These are phyloP conservation scores for Cladobotryum mycophilum DNA, from an alignment of 2,329 filamentous ascomycete species.

Conservation along the genomic window DNA sequence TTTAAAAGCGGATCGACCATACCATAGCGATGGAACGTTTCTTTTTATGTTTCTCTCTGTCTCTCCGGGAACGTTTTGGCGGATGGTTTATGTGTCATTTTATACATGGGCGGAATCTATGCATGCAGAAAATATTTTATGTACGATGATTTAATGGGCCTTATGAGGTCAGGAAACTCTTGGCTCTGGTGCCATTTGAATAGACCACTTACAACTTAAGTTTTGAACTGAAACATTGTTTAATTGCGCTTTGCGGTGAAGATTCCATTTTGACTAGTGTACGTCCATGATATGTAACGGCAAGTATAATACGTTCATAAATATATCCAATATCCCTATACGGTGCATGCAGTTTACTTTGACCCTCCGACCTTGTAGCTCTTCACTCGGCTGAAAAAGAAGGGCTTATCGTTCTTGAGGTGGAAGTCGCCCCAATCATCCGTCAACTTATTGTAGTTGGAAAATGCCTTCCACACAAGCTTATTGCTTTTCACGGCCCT, in stretches of 20 bases:
- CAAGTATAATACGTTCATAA: not conserved
- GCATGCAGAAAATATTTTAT: not conserved
- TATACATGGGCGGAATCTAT: not conserved
- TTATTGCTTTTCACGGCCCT: conserved; percentile 73
- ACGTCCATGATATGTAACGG: too few relatives aligned
- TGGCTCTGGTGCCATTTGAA: not conserved
- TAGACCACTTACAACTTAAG: too few relatives aligned
- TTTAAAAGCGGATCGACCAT: too few relatives aligned
- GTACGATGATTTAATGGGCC: not conserved
- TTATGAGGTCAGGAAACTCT: not conserved
- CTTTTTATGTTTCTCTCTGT: not conserved
- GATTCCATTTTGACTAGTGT: too few relatives aligned
- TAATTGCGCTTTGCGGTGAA: too few relatives aligned
- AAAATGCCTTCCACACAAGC: conserved; percentile 80
- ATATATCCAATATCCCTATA: not conserved
- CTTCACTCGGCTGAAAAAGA: conserved; percentile 60
- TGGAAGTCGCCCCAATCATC: conserved; percentile 85
- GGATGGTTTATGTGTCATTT: not conserved
- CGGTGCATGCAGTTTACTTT: not conserved
- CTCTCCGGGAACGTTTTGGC: not conserved
- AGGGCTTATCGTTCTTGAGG: conserved; percentile 57
- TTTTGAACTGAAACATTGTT: too few relatives aligned
- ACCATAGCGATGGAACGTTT: not conserved
- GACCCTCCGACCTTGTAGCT: conserved; percentile 49
- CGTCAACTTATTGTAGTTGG: conserved; percentile 82